Percentiles rank a stretch among this genome's conserved stretches.
These are phyloP conservation scores for Tylopilus orsonianus DNA, from an alignment of 1,284 basidiomycete species.

Conservation along the genomic window DNA sequence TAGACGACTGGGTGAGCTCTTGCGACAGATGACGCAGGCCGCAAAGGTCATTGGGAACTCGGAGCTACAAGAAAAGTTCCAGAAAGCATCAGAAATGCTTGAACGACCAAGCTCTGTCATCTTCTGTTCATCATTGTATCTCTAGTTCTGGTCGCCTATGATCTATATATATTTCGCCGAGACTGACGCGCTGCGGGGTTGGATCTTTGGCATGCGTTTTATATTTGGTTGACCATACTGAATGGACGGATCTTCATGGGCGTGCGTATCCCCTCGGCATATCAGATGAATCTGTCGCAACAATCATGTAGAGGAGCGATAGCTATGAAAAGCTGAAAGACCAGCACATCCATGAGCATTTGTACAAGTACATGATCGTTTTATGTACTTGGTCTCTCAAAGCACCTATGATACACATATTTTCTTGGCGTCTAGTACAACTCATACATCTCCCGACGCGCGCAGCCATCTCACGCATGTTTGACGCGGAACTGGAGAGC, in stretches of 20 bases:
- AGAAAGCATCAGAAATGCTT: slow-evolving; percentile 84
- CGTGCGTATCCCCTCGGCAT: too few species aligned
- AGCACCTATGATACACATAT: not conserved
- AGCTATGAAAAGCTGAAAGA: too few species aligned
- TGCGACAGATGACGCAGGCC: slow-evolving; percentile 93
- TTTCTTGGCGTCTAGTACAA: too few species aligned
- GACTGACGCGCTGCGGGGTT: not conserved
- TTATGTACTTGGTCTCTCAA: slow-evolving; percentile 38
- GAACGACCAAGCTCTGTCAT: slow-evolving; percentile 92
- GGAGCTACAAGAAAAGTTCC: slow-evolving; percentile 91
- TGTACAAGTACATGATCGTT: not conserved
- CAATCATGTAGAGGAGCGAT: not conserved
- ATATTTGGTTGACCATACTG: too few species aligned
- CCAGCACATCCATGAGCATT: too few species aligned
- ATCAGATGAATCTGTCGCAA: too few species aligned
- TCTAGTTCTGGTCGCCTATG: slow-evolving; percentile 15
- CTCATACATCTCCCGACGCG: too few species aligned
- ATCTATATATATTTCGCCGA: not conserved
- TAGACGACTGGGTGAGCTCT: slow-evolving; percentile 88
- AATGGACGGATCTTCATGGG: too few species aligned
- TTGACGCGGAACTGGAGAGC: slow-evolving; percentile 51
- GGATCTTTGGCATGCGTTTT: not conserved
- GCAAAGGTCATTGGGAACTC: slow-evolving; percentile 95
- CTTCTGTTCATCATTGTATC: slow-evolving; percentile 86
- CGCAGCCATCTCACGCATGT: not conserved